These are phyloP conservation scores for Fusarium sp. DNA, from an alignment of 2,329 filamentous ascomycete species.

Conservation along the genomic window DNA sequence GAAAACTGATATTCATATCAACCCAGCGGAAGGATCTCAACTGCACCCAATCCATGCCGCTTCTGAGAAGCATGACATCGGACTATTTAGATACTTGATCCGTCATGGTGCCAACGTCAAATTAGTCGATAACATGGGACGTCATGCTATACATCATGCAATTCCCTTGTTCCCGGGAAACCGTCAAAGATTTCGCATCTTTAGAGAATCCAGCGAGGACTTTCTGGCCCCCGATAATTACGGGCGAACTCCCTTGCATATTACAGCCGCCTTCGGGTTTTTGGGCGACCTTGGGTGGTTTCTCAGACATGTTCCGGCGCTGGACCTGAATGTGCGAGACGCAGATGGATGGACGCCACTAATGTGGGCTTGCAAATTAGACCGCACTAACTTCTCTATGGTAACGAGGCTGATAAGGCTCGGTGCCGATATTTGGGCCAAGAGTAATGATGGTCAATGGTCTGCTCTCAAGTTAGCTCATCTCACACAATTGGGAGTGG, in stretches of 20 bases:
- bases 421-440: constrained; percentile 3
- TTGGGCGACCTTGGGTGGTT: not conserved
- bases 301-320: not conserved
- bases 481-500: not conserved
- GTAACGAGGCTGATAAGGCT: not conserved
- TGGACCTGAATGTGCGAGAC: not conserved
- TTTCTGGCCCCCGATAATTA: not conserved
- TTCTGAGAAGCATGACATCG: fast-evolving
- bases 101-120: not conserved
- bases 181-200: not conserved
- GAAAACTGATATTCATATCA: not conserved
- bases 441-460: constrained; percentile 6
- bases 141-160: not conserved
- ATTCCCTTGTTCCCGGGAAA: too few species aligned
- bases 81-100: not conserved
- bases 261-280: not conserved
- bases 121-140: not conserved
- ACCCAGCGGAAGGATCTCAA: not conserved
- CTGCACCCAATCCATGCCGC: not conserved
- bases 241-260: constrained; percentile 2
- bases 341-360: constrained; percentile 10
- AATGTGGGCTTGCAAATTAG: constrained; percentile 8
- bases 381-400: not conserved
- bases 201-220: not conserved
- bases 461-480: not conserved